Percentiles rank a stretch among this genome's conserved stretches.
Conservation (phyloP, 1,139 yeast species). For the Sugiyamaella pinicola region DNA sequence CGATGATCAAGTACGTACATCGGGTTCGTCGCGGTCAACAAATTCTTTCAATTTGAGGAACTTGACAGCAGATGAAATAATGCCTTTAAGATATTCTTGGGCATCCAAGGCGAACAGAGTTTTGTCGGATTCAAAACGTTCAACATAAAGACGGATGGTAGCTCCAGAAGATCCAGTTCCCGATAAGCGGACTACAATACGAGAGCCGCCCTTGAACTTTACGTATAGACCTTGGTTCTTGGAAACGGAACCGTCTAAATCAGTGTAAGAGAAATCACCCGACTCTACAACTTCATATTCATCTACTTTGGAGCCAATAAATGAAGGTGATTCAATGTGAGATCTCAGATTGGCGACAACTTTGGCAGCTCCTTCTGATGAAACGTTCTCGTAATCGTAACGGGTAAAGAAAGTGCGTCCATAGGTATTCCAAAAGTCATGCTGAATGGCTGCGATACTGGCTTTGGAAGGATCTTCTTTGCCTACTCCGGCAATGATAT, state of each 20-base stretch:
- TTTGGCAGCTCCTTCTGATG: slow-evolving; percentile 71
- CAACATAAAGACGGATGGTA: slow-evolving; percentile 89
- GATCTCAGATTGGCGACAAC: slow-evolving; percentile 61
- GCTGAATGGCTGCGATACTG: slow-evolving; percentile 78
- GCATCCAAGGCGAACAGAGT: slow-evolving; percentile 56
- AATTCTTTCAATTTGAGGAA: slow-evolving; percentile 72
- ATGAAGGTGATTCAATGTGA: slow-evolving; percentile 47
- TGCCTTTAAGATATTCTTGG: slow-evolving; percentile 67
- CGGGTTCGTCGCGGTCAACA: slow-evolving; percentile 84
- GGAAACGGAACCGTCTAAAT: slow-evolving; percentile 90
- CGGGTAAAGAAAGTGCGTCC: slow-evolving; percentile 98
- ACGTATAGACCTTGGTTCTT: slow-evolving; percentile 89
- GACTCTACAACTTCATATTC: slow-evolving; percentile 65
- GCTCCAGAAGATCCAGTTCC: slow-evolving; percentile 99
- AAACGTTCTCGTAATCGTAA: slow-evolving; percentile 87
- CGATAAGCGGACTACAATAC: slow-evolving; percentile 87
- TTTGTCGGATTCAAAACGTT: slow-evolving; percentile 71
- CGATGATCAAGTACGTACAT: slow-evolving; percentile 71
- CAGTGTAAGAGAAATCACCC: slow-evolving; percentile 90
- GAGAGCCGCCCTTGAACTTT: slow-evolving; percentile 77
- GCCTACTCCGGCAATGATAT: slow-evolving; percentile 79
- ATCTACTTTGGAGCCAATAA: slow-evolving; percentile 52
- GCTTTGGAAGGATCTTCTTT: slow-evolving; percentile 54
- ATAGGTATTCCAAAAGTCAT: slow-evolving; percentile 84
- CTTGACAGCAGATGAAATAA: slow-evolving; percentile 62